Percentiles rank a stretch among this genome's conserved stretches.
Conservation (phyloP, 257 asterid species). For the Solanum okadae region DNA sequence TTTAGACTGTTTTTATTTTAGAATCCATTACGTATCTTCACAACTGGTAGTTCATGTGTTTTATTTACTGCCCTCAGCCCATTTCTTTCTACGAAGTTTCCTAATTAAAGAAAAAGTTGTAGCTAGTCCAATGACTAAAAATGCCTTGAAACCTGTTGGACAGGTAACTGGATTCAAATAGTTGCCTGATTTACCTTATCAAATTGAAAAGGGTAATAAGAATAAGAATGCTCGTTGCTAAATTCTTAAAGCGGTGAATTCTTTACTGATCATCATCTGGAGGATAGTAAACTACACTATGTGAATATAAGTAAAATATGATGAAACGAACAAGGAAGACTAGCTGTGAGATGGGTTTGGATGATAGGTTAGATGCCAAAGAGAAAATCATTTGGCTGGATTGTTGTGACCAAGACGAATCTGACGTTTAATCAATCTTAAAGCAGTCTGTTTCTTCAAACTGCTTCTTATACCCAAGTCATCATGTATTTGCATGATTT, state of each 20-base stretch:
- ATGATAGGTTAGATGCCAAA: background rate
- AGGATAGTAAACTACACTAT: background rate
- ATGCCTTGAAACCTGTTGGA: no score
- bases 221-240: background rate
- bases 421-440: background rate
- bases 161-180: no score
- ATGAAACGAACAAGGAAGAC: background rate
- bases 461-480: background rate
- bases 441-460: background rate
- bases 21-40: background rate
- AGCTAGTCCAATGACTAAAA: background rate
- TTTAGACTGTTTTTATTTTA: background rate
- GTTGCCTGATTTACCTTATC: no score
- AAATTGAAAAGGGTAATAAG: background rate
- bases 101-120: background rate
- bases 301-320: background rate
- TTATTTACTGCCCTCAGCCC: background rate
- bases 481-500: background rate
- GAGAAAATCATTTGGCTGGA: background rate
- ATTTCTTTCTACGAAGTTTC: background rate
- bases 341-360: background rate
- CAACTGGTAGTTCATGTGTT: background rate
- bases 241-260: background rate
- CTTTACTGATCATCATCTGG: background rate
- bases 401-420: background rate